Evolutionary conservation across 108 stramenopile genomes (phyloP), one percentile per base, ranked within the genome.

Genomic region (Mayamaea pseudoterrestris): DNA sequence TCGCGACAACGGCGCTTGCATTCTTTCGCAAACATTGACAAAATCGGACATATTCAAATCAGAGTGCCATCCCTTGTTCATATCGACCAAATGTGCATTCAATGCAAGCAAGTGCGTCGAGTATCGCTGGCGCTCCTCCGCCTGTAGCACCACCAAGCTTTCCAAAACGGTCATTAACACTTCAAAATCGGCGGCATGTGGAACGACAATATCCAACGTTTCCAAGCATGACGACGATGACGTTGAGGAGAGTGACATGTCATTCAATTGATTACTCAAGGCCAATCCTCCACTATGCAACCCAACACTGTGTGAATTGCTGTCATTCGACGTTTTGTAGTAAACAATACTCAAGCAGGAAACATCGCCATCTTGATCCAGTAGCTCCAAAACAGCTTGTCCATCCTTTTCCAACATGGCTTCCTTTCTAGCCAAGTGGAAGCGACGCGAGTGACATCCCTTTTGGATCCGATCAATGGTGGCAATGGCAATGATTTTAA

Each of bases 201-300:
- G 71, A 14, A 85, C 60, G 50, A 80, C 68, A 23, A 85, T 51
- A 66, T 85, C 83, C 30, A 85, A 44, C 6, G 73, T 69, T 60
- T 80, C 78, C 18, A 32, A 49, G 31, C 21, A 27, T 49, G 6
- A 40, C 26, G 26, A 47, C n/a, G 44, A 51, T 28, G 43, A 24
- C 34, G 5, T 36, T 27, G 5, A 25, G 50, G 34, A 50, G 47
- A 47, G 50, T 6, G 66, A 52, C 41, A 53, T 48, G 18, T 51
- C 43, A 1, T 28, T 51, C 18, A 58, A 53, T 24, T 57, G 50
- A 40, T 53, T 52, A 9, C 5, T 20, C 40, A 41, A 4, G n/a
- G n/a, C n/a, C n/a, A n/a, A n/a, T n/a, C n/a, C n/a, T n/a, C n/a
- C n/a, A n/a, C n/a, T n/a, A n/a, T n/a, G n/a, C n/a, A n/a, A n/a